Percentiles rank a stretch among this genome's conserved stretches.
Evolutionary conservation across 2,329 filamentous ascomycete species (phyloP).

Genomic region (Cordyceps javanica): DNA sequence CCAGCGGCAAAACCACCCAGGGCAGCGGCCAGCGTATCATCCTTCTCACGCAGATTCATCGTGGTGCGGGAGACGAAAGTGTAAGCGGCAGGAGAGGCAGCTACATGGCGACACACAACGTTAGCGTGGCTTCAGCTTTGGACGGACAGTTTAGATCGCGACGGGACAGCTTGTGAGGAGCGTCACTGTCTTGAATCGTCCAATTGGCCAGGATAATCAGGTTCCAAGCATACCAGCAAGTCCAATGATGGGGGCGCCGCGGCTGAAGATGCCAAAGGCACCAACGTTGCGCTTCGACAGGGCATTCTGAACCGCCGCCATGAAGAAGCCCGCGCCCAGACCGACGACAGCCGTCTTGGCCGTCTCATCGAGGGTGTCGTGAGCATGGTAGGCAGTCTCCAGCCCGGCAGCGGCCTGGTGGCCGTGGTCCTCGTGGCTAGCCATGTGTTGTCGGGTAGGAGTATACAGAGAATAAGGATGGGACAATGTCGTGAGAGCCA

Average conservation of each 20-base stretch:
- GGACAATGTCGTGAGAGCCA: background rate
- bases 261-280: constrained; percentile 71
- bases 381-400: constrained; percentile 53
- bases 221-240: constrained; percentile 27
- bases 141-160: background rate
- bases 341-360: constrained; percentile 60
- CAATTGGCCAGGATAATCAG: background rate
- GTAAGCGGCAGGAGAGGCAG: constrained; percentile 59
- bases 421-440: constrained; percentile 25
- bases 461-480: background rate
- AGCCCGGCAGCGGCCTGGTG: constrained; percentile 16
- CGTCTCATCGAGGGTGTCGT: constrained; percentile 66
- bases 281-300: constrained; percentile 78
- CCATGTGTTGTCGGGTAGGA: constrained; percentile 23
- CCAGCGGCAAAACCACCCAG: constrained; percentile 74
- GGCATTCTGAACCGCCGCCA: constrained; percentile 80
- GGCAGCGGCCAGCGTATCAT: constrained; percentile 70
- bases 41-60: constrained; percentile 79
- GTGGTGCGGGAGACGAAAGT: constrained; percentile 69
- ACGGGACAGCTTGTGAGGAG: background rate
- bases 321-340: constrained; percentile 61
- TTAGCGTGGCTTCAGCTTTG: constrained; percentile 11
- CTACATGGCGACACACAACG: constrained; percentile 38
- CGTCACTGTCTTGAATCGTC: constrained; percentile 11
- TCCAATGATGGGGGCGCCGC: constrained; percentile 67